These are phyloP conservation scores for Fusarium robinianum DNA, from an alignment of 2,329 filamentous ascomycete species.

Conservation along the genomic window DNA sequence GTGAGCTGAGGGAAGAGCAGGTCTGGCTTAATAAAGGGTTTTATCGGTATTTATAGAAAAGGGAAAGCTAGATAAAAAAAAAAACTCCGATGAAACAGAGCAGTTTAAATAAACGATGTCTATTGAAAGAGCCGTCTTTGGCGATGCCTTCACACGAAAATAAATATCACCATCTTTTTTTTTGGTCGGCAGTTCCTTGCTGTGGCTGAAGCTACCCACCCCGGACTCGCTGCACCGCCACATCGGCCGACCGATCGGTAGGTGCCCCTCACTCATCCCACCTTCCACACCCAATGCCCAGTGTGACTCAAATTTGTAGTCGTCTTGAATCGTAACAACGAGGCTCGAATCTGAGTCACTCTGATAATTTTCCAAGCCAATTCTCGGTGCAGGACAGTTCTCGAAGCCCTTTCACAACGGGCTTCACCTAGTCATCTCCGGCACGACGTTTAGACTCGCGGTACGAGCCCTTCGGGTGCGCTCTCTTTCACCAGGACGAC, in stretches of 20 bases:
- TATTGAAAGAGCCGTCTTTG: too few relatives aligned
- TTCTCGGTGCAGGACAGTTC: slow-evolving; percentile 29
- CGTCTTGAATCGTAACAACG: slow-evolving; percentile 18
- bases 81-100: background rate
- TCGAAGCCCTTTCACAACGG: slow-evolving; percentile 43
- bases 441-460: slow-evolving; percentile 56
- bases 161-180: slow-evolving; percentile 12
- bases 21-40: background rate
- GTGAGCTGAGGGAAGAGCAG: background rate
- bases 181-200: background rate
- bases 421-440: slow-evolving; percentile 45
- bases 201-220: slow-evolving; percentile 28
- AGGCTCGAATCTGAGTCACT: slow-evolving; percentile 31
- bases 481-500: slow-evolving; percentile 55
- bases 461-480: slow-evolving; percentile 63
- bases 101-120: too few relatives aligned
- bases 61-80: background rate
- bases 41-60: background rate
- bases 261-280: slow-evolving; percentile 33
- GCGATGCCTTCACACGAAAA: too few relatives aligned
- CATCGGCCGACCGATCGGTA: slow-evolving; percentile 1
- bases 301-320: slow-evolving; percentile 38
- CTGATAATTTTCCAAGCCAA: slow-evolving; percentile 21
- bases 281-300: slow-evolving; percentile 15
- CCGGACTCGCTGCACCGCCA: slow-evolving; percentile 22